Evolutionary conservation across 176 grass and related monocot species (phyloP), one percentile per base, ranked within the genome.

Genomic region (Oryza meridionalis): DNA sequence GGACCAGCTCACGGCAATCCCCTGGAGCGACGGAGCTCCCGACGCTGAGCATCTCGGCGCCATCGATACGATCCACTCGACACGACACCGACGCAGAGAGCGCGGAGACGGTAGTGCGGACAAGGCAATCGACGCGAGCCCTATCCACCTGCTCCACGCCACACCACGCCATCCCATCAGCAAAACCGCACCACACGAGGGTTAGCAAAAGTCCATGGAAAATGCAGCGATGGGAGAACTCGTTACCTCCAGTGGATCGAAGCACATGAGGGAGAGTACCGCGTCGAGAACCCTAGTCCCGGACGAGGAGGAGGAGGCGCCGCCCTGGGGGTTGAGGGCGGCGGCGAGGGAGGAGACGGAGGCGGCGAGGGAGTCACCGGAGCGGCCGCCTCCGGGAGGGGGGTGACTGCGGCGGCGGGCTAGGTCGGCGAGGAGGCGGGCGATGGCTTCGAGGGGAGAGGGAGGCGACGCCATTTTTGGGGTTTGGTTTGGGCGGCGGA

Each of bases 211-310:
- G 29, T 29, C 9, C 11, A 9, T 38, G 16, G 32, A n/a, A 72
- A 38, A 13, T 6, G 45, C 14, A 55, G 22, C 42, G 24, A 78
- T 89, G 76, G 51, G 66, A 42, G 2, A 58, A 7, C 37, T 46
- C 21, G 1, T 29, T 78, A 51, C 95, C 87, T 91, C 81, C 11
- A 81, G 43, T 8, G 81, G 79, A 69, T 88, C 86, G 79, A 95
- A 93, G 86, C 92, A 98, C 91, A 93, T 98, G 59, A 95, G 91
- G 42, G 92, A 95, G 63, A 98, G 96, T 74, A 91, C 83, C 22
- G 87, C 26, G 85, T 98, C 87, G 72, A 93, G 86, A 88, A 98
- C 91, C 46, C 87, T 77, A 82, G 88, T 73, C 32, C 83, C 73
- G 76, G 91, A 69, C 29, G 59, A 51, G 43, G 22, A 69, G 29